phyloP scores from a whole-genome alignment of 1,284 basidiomycete genomes.

The Papiliotrema laurentii region DNA sequence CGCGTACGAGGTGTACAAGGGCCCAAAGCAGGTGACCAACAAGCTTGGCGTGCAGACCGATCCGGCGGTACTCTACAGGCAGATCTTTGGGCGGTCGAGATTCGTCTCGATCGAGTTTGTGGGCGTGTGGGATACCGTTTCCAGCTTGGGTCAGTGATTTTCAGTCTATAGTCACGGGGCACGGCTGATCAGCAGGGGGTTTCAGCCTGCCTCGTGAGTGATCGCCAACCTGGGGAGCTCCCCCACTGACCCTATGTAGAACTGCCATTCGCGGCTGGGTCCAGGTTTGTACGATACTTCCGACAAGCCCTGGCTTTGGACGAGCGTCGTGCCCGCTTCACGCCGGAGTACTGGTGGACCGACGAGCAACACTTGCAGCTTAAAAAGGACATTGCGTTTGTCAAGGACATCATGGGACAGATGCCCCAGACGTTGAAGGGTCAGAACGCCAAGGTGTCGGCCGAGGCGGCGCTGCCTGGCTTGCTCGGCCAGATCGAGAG shows the following conservation, averaged over 20 bases:
- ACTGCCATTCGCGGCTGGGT: constrained; percentile 22
- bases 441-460: not conserved
- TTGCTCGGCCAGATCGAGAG: not conserved
- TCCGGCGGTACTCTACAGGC: constrained; percentile 9
- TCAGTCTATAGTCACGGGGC: too few species aligned
- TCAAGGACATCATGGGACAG: too few species aligned
- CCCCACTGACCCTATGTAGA: too few species aligned
- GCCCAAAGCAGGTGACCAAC: constrained; percentile 3
- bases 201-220: too few species aligned
- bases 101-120: constrained; percentile 38
- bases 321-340: constrained; percentile 40
- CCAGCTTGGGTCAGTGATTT: constrained; percentile 10
- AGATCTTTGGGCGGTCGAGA: constrained; percentile 20
- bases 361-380: constrained; percentile 2
- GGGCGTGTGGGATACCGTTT: constrained; percentile 29
- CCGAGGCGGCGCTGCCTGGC: not conserved
- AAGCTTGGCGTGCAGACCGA: not conserved
- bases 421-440: too few species aligned
- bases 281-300: constrained; percentile 31
- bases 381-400: not conserved
- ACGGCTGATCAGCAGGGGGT: too few species aligned
- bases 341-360: constrained; percentile 23
- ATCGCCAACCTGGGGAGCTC: too few species aligned
- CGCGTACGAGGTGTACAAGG: constrained; percentile 36
- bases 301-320: constrained; percentile 43